Base-by-base conservation (phyloP, 805 yeast species). In the Tetrapisispora nanseiensis region DNA sequence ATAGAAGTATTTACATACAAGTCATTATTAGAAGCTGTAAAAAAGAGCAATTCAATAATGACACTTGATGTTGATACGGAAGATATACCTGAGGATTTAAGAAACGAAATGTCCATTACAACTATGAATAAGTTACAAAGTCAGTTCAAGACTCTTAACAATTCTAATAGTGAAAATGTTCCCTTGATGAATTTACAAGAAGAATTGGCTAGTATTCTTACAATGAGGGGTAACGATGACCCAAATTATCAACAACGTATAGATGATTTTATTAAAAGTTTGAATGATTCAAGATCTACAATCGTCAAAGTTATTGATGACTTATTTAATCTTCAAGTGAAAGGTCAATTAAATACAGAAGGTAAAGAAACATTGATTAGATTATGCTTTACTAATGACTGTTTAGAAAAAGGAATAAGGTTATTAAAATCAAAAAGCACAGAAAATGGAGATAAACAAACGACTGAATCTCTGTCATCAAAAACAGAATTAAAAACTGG, bases 331-430 rank as follows among this genome's bases (percentile, higher is more conserved):
- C 61, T 81, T 37, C 79, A 83, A 55, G 57, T 72, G 15, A 68
- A 72, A 39, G 75, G 73, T 18, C 68, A 72, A 46, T 66, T 86
- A 47, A 77, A 70, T 40, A 54, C 76, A 2, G 86, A 82, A 48
- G 95, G 94, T 16, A 84, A 84, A 57, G 95, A 86, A 59, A 71
- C 86, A 1, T 64, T 86, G 33, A 72, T 86, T 18, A 69, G 89
- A 47, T 68, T 86, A 44, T 75, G 85, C 41, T 78, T 78, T 42
- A 69, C 86, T 43, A 89, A 83, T 56, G 73, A 83, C 1, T 76
- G 87, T 12, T 71, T 86, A 40, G 79, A 76, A 46, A 80, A 80
- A 51, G 74, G 72, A 6, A 42, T 66, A 24, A 44, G 55, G 19
- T 41, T 69, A 33, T 44, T 69, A 41, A 54, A 52, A n/a, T 57